Percentiles rank a stretch among this genome's conserved stretches.
phyloP scores from a whole-genome alignment of 257 asterid species.

The Lavandula angustifolia region DNA sequence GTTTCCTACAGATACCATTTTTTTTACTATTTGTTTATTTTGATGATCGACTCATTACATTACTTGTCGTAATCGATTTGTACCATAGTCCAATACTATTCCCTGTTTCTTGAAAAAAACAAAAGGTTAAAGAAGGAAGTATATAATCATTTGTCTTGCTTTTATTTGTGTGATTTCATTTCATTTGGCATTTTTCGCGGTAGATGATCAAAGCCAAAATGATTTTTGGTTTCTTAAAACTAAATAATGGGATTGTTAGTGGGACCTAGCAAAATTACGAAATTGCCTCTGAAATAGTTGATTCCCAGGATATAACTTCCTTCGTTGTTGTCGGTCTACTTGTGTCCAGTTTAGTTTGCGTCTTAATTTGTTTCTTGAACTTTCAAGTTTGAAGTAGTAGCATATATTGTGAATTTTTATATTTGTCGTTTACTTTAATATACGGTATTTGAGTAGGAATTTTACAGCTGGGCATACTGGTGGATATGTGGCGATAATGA shows the following conservation, averaged over 20 bases:
- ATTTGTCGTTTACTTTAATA: background rate
- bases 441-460: background rate
- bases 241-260: background rate
- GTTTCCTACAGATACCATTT: constrained; percentile 21
- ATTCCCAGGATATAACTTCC: constrained; percentile 3
- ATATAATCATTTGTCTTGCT: constrained; percentile 19
- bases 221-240: constrained; percentile 11
- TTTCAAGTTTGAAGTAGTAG: background rate
- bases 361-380: background rate
- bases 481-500: constrained; percentile 23
- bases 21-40: constrained; percentile 22
- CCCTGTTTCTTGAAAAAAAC: constrained; percentile 38
- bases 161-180: background rate
- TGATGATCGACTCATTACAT: constrained; percentile 45
- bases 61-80: constrained; percentile 43
- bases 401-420: background rate
- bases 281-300: constrained; percentile 24
- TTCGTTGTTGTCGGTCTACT: constrained; percentile 35
- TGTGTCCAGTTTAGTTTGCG: constrained; percentile 34
- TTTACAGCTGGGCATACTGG: constrained; percentile 31
- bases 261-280: constrained; percentile 31
- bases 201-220: background rate
- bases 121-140: constrained; percentile 26
- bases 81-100: constrained; percentile 36
- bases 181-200: background rate